Percentiles rank a stretch among this genome's conserved stretches.
Evolutionary conservation across 2,329 filamentous ascomycete genomes (phyloP).

Genomic region (Alternaria novae-zelandiae): DNA sequence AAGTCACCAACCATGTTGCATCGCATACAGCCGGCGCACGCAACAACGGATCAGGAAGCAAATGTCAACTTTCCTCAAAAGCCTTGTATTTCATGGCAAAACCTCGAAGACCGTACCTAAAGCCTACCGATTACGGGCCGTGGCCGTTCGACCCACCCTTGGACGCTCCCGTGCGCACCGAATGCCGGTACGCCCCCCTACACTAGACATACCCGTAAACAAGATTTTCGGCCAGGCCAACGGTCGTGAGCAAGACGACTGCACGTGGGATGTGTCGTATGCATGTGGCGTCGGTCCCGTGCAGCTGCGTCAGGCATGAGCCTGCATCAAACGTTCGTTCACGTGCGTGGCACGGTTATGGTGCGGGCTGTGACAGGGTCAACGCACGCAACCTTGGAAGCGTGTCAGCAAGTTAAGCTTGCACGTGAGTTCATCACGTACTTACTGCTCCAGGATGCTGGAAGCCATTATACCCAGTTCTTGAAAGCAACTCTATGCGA

Average conservation of each 20-base stretch:
- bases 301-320: conserved; percentile 4
- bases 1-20: not conserved
- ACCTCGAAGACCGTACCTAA: not conserved
- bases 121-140: conserved; percentile 26
- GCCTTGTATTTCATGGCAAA: not conserved
- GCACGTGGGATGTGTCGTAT: not conserved
- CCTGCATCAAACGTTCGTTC: conserved; percentile 8
- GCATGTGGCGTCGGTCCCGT: not conserved
- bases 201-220: not conserved
- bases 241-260: not conserved
- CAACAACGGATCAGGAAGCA: conserved; percentile 10
- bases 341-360: conserved; percentile 2
- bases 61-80: not conserved
- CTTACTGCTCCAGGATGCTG: not conserved
- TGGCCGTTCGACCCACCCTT: conserved; percentile 20
- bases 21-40: conserved; percentile 2
- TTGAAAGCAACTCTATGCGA: not conserved
- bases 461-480: not conserved
- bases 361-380: conserved; percentile 6
- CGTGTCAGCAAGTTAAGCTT: not conserved
- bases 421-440: not conserved
- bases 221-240: not conserved
- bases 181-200: conserved; percentile 11
- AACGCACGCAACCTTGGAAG: not conserved
- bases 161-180: conserved; percentile 18